Percentiles rank a stretch among this genome's conserved stretches.
phyloP scores from a whole-genome alignment of 441 rosid genomes.

The Gossypium schwendimanii region DNA sequence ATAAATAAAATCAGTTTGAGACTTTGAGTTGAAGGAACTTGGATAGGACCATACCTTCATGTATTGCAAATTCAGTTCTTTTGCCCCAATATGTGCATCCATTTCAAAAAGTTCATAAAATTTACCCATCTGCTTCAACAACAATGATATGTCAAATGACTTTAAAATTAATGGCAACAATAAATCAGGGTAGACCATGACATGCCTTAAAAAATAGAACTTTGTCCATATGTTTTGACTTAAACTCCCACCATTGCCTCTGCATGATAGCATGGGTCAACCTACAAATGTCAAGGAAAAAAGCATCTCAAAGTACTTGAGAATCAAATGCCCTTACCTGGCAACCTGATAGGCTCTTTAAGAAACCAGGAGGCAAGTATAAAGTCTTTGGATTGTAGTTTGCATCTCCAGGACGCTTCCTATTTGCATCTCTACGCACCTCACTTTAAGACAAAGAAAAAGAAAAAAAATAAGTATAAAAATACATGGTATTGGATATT shows the following conservation, averaged over 20 bases:
- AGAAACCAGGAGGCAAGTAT: constrained; percentile 79
- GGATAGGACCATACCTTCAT: constrained; percentile 70
- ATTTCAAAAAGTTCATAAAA: constrained; percentile 98
- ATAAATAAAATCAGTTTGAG: not conserved
- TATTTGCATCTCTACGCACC: constrained; percentile 57
- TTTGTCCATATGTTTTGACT: constrained; percentile 98
- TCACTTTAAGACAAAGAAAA: constrained; percentile 33
- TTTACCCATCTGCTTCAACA: constrained; percentile 80
- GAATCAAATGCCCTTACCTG: constrained; percentile 46
- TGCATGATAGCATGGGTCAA: constrained; percentile 27
- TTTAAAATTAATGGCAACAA: constrained; percentile 4
- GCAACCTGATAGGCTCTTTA: constrained; percentile 73
- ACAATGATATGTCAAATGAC: constrained; percentile 12
- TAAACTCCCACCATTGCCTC: constrained; percentile 99
- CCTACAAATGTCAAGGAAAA: constrained; percentile 14
- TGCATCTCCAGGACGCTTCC: constrained; percentile 64
- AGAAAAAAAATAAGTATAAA: constrained; percentile 7
- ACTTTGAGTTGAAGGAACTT: not conserved
- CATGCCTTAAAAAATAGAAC: constrained; percentile 93
- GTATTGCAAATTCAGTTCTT: constrained; percentile 89
- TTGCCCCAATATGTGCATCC: constrained; percentile 98
- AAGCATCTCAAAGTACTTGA: not conserved
- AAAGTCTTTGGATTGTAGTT: constrained; percentile 81
- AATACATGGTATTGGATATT: constrained; percentile 2
- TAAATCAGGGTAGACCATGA: constrained; percentile 7